Evolutionary conservation across 441 rosid species (phyloP).

Genomic region (Mallotus japonicus): DNA sequence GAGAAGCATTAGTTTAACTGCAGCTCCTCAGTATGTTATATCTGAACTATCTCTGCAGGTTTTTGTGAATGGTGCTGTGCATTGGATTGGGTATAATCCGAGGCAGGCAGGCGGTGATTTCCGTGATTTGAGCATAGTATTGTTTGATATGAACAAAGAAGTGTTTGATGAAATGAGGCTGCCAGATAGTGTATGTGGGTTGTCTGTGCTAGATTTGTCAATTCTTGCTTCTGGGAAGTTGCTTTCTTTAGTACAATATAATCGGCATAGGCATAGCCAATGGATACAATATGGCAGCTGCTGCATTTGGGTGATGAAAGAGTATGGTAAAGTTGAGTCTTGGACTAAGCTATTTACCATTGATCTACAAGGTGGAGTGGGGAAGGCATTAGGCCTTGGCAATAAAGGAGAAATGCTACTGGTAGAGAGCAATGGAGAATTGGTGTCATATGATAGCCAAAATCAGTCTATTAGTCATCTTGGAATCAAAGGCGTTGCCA

Average conservation of each 20-base stretch:
- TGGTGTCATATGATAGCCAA: conserved; percentile 2
- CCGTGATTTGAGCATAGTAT: conserved; percentile 10
- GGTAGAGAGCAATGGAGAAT: conserved; percentile 9
- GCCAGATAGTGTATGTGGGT: conserved; percentile 14
- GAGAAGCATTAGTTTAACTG: not conserved
- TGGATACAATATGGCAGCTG: conserved; percentile 17
- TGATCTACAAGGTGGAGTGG: conserved; percentile 16
- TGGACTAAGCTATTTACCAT: conserved; percentile 23
- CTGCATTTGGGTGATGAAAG: conserved; percentile 31
- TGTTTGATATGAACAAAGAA: conserved; percentile 17
- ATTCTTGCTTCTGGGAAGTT: not conserved
- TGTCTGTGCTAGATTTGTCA: conserved; percentile 17
- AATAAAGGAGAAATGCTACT: conserved; percentile 15
- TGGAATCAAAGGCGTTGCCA: conserved; percentile 4
- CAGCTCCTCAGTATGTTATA: conserved; percentile 4
- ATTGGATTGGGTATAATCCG: conserved; percentile 30
- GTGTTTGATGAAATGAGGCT: conserved; percentile 22
- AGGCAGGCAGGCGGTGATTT: not conserved
- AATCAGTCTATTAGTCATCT: not conserved
- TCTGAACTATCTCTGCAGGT: conserved; percentile 11
- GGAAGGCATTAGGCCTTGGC: conserved; percentile 20
- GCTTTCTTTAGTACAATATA: conserved; percentile 22
- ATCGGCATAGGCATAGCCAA: not conserved
- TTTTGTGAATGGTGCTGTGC: conserved; percentile 25
- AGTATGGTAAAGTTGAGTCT: conserved; percentile 22